Evolutionary conservation across 2,329 filamentous ascomycete species (phyloP), one percentile per base, ranked within the genome.

Genomic region (Colletotrichum sidae): DNA sequence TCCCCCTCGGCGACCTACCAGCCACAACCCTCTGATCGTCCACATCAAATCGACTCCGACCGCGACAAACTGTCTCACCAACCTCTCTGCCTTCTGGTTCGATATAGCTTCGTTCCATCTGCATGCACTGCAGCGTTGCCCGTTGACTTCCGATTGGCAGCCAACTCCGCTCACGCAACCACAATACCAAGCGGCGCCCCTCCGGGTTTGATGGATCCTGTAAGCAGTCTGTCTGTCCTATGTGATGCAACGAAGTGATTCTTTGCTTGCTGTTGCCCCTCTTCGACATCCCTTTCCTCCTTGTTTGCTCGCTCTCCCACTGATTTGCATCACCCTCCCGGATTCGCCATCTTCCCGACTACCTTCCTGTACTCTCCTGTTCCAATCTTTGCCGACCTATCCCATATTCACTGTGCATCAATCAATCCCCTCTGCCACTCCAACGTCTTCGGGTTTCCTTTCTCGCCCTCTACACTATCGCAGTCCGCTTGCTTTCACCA

Each of bases 51-150:
- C 39, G 39, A 10, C 39, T 6, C 39, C 8, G 17, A 12, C 46
- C n/a, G 25, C 8, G 45, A 25, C 11, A 34, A 12, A 17, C 33
- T 51, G 45, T 58, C 55, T 52, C 38, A 54, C 55, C 55, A 60
- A 35, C 58, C 41, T 49, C 56, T 60, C 13, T 49, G 45, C 44
- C 25, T 25, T 25, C 25, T 44, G 52, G 51, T 34, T 47, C 39
- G 57, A 62, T 64, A 53, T 49, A 62, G 62, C 58, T 47, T 65
- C 62, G 58, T 56, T 51, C 51, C 46, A 65, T 56, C 62, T 62
- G 52, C 62, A 62, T 33, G 46, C 52, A 61, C 57, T 39, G 52
- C 62, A 62, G 39, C 62, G 52, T 17, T 52, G 47, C 46, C 25
- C 58, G 41, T 53, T 49, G 58, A 41, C 12, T 17, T 62, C 62